These are phyloP conservation scores for Phytophthora citrophthora DNA, from an alignment of 352 stramenopile genomes.

Conservation along the genomic window DNA sequence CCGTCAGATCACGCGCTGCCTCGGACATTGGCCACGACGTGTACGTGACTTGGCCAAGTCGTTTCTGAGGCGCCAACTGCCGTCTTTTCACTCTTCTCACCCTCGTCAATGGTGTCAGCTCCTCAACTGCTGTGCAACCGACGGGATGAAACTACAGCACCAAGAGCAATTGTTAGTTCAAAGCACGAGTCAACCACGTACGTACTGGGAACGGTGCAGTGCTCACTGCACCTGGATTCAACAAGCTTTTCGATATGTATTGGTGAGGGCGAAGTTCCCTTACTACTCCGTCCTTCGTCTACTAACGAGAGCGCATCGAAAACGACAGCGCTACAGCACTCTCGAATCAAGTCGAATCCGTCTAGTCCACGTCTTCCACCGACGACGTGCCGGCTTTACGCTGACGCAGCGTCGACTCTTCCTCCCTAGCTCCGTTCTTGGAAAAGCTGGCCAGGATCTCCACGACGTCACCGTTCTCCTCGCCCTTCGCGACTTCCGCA, in stretches of 20 bases:
- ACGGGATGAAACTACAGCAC: conserved; percentile 27
- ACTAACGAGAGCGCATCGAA: conserved; percentile 28
- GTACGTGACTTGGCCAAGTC: conserved; percentile 24
- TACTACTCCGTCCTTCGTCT: conserved; percentile 19
- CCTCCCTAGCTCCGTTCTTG: conserved; percentile 23
- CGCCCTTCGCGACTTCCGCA: conserved; percentile 67
- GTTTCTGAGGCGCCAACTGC: conserved; percentile 25
- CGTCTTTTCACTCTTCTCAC: conserved; percentile 14
- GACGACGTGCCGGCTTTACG: conserved; percentile 57
- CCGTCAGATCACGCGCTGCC: conserved; percentile 12
- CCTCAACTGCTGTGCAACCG: conserved; percentile 26
- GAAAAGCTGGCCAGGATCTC: conserved; percentile 60
- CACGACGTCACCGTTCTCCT: conserved; percentile 75
- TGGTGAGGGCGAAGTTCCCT: conserved; percentile 15
- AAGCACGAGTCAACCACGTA: conserved; percentile 12
- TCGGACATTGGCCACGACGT: conserved; percentile 9
- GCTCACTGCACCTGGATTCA: conserved; percentile 16
- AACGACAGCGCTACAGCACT: conserved; percentile 3
- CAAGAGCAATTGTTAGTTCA: conserved; percentile 9
- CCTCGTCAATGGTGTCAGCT: conserved; percentile 3
- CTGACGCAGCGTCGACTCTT: conserved; percentile 58
- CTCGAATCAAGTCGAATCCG: conserved; percentile 2
- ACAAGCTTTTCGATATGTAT: conserved; percentile 27
- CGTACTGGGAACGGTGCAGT: conserved; percentile 20
- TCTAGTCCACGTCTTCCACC: conserved; percentile 83